Conservation (phyloP, 768 basidiomycete genomes). For the Russula emetica region DNA sequence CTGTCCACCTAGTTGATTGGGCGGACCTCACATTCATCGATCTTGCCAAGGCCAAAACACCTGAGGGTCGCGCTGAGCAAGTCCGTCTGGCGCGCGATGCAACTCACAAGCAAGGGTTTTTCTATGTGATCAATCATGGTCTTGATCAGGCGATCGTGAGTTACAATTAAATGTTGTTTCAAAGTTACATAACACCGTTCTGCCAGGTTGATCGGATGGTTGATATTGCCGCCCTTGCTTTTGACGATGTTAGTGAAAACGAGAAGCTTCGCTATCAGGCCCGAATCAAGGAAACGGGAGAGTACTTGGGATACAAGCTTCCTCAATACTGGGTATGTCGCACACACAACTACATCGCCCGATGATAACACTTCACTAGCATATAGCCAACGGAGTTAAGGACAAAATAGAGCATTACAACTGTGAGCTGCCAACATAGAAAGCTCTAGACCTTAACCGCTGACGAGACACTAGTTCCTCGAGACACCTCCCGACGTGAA, state of each 20-base stretch:
- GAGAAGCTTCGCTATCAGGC: slow-evolving; percentile 36
- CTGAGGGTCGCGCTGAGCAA: slow-evolving; percentile 35
- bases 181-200: neutral
- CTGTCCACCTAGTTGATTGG: slow-evolving; percentile 34
- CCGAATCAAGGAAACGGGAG: slow-evolving; percentile 40
- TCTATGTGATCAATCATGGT: slow-evolving; percentile 50
- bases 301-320: slow-evolving; percentile 54
- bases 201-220: slow-evolving; percentile 34
- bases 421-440: slow-evolving; percentile 37
- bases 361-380: slow-evolving; percentile 36
- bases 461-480: slow-evolving; percentile 41
- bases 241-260: slow-evolving; percentile 34
- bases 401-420: slow-evolving; percentile 66
- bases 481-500: slow-evolving; percentile 42
- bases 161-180: neutral
- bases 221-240: slow-evolving; percentile 38
- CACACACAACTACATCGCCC: neutral
- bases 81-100: slow-evolving; percentile 35
- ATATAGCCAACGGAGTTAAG: slow-evolving; percentile 55
- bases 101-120: slow-evolving; percentile 39
- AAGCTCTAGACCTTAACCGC: neutral
- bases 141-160: slow-evolving; percentile 40
- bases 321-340: slow-evolving; percentile 49
- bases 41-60: slow-evolving; percentile 34
- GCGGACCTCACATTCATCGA: slow-evolving; percentile 37